phyloP scores from a whole-genome alignment of 768 basidiomycete genomes.

The Floccularia luteovirens region DNA sequence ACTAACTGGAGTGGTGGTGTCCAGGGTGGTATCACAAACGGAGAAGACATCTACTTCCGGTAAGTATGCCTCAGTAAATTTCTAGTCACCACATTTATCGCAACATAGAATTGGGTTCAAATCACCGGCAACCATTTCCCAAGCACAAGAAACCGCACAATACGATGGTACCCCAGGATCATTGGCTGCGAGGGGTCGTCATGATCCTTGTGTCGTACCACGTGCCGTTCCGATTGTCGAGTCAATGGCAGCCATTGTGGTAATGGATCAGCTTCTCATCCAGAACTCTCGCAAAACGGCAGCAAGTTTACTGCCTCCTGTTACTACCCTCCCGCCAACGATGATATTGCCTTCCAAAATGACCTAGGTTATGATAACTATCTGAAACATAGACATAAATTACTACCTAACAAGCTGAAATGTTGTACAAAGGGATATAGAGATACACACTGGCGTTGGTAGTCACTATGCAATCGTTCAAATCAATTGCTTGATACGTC shows the following conservation, averaged over 20 bases:
- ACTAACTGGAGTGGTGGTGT: conserved; percentile 98
- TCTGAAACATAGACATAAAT: conserved; percentile 3
- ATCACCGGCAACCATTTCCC: conserved; percentile 96
- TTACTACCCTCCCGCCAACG: conserved; percentile 86
- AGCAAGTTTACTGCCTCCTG: conserved; percentile 68
- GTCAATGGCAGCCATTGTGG: conserved; percentile 91
- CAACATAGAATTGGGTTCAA: conserved; percentile 87
- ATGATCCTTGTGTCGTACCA: conserved; percentile 97
- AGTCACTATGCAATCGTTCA: too few relatives aligned
- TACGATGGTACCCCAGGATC: conserved; percentile 89
- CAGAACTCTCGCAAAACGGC: conserved; percentile 81
- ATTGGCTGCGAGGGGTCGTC: conserved; percentile 87
- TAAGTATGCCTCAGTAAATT: conserved; percentile 13
- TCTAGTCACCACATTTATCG: background rate
- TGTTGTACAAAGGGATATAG: too few relatives aligned
- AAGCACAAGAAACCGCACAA: conserved; percentile 81
- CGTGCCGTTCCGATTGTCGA: conserved; percentile 97
- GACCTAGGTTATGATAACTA: conserved; percentile 1
- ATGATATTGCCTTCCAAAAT: conserved; percentile 65
- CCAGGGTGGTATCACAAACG: conserved; percentile 97
- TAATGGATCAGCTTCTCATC: conserved; percentile 89
- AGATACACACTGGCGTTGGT: too few relatives aligned
- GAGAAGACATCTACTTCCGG: conserved; percentile 97
- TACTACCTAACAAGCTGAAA: too few relatives aligned
- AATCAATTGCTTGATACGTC: too few relatives aligned